Evolutionary conservation across 768 basidiomycete species (phyloP), one percentile per base, ranked within the genome.

Genomic region (Dendrothele bispora): DNA sequence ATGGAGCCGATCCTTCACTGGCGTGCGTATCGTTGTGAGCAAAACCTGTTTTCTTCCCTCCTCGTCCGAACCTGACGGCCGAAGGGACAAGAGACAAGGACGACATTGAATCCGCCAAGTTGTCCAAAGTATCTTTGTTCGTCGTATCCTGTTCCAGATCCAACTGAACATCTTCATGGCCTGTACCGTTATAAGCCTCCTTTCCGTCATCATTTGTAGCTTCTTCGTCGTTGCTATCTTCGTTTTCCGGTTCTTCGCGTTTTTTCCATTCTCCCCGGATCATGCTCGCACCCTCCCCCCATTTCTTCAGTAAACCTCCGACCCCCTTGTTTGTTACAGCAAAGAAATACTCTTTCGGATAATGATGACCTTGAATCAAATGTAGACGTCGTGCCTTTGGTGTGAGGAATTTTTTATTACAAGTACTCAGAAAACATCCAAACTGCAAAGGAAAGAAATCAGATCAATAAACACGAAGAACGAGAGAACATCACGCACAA

Each of bases 251-350:
- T 1, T 39, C 46, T 21, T 71, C 69, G 26, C 80, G 69, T 4
- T 70, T 57, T 41, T 80, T 88, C 90, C 90, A 93, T 47, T 78
- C 71, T 10, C 79, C 79, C 30, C 91, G 75, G 44, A 92, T 72
- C 69, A 93, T 73, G 55, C 87, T 91, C 4, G 80, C 91, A 5
- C 90, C 91, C 49, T 88, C 87, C 8, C 91, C 91, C 88, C 89
- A 92, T 58, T 72, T 79, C 61, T 81, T 79, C 46, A 92, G 63
- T 15, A 93, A 68, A 3, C 86, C 88, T 11, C 90, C 91, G 11
- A 93, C 82, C 18, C 93, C 93, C 61, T 89, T 92, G 67, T 94
- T 94, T 14, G 90, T 93, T 17, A 95, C 86, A 17, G 88, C 81
- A 62, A 95, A 95, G 67, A 91, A 95, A 64, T 86, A 95, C 59